Evolutionary conservation across 257 asterid species (phyloP).

Genomic region (Henckelia pumila): DNA sequence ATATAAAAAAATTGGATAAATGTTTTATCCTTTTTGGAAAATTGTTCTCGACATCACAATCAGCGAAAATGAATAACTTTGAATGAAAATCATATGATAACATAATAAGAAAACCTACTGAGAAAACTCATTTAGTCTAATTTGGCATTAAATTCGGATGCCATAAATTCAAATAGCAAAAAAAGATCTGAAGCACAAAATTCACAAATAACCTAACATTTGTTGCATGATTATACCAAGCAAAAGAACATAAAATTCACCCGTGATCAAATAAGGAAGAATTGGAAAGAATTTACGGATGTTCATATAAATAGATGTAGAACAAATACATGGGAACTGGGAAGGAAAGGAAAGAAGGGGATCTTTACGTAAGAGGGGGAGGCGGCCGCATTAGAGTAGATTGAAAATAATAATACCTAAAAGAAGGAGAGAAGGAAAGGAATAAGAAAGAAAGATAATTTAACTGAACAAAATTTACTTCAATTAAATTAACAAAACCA

Average conservation of each 20-base stretch:
- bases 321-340: not conserved
- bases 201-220: not conserved
- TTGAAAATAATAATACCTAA: not conserved
- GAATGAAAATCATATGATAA: not conserved
- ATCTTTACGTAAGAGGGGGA: not conserved
- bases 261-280: not conserved
- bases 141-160: not conserved
- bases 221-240: not conserved
- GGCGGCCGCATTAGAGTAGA: not conserved
- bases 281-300: not conserved
- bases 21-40: not conserved
- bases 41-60: not conserved
- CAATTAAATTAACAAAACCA: not conserved
- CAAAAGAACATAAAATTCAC: not conserved
- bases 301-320: not conserved
- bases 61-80: not conserved
- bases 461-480: not conserved
- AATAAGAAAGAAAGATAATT: too few species aligned
- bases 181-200: not conserved
- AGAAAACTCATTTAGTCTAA: not conserved
- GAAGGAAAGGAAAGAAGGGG: not conserved
- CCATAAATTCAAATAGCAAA: not conserved
- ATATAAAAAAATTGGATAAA: not conserved
- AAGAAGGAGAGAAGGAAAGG: not conserved
- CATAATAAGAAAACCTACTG: not conserved